Evolutionary conservation across 176 grass and related monocot genomes (phyloP).

Genomic region (Triticum dicoccoides): DNA sequence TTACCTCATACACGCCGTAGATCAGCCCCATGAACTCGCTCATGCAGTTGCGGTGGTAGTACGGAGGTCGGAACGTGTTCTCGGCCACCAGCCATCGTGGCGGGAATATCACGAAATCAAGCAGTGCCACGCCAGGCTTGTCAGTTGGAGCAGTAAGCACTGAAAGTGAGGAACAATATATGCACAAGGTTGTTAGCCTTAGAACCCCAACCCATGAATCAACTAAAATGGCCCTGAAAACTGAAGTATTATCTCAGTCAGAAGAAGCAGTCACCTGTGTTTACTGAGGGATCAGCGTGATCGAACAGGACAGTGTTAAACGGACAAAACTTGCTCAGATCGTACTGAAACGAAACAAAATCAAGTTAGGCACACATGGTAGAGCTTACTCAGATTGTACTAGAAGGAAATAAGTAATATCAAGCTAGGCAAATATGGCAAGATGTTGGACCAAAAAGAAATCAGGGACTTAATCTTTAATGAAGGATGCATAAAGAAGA

Average conservation of each 20-base stretch:
- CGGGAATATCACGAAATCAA: conserved; percentile 96
- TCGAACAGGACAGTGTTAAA: conserved; percentile 93
- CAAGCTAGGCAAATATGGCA: neutral
- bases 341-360: conserved; percentile 55
- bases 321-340: conserved; percentile 89
- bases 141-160: conserved; percentile 83
- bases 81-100: conserved; percentile 90
- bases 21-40: conserved; percentile 94
- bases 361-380: neutral
- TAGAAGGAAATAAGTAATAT: conserved; percentile 27
- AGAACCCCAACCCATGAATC: neutral
- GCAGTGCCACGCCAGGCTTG: conserved; percentile 78
- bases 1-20: conserved; percentile 75
- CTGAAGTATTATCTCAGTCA: neutral
- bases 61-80: conserved; percentile 85
- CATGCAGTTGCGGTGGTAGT: conserved; percentile 97
- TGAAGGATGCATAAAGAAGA: no score
- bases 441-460: no score
- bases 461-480: no score
- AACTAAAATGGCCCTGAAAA: neutral
- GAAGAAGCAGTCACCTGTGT: conserved; percentile 60
- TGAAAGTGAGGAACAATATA: conserved; percentile 16
- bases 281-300: conserved; percentile 77
- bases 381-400: conserved; percentile 88
- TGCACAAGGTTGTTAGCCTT: neutral